Conservation (phyloP, 257 asterid species). For the Perilla frutescens region DNA sequence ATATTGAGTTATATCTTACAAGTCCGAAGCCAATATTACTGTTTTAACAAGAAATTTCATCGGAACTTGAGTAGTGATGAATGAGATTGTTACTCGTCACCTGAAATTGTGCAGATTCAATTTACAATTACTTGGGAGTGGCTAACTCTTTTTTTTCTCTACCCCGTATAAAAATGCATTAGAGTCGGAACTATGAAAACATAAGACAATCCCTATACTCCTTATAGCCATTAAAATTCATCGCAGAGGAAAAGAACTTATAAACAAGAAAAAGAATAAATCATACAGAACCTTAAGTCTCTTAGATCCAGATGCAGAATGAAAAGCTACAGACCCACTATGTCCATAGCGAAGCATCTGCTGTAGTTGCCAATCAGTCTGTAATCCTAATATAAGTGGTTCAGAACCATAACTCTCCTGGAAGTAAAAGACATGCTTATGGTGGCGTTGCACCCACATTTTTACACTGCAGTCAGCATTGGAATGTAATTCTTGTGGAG, state of each 20-base stretch:
- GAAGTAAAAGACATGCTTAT: conserved; percentile 51
- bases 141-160: neutral
- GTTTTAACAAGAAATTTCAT: neutral
- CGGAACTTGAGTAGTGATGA: neutral
- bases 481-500: conserved; percentile 48
- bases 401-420: conserved; percentile 48
- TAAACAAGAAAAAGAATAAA: conserved; percentile 14
- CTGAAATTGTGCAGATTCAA: neutral
- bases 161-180: neutral
- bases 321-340: conserved; percentile 48
- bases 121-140: neutral
- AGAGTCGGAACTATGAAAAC: neutral
- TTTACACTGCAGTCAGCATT: conserved; percentile 52
- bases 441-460: conserved; percentile 62
- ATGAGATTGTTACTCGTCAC: neutral
- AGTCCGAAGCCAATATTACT: neutral
- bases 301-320: conserved; percentile 43
- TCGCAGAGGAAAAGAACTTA: neutral
- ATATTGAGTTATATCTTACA: neutral
- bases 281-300: conserved; percentile 49
- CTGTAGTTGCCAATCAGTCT: conserved; percentile 67
- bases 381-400: conserved; percentile 51
- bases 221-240: neutral
- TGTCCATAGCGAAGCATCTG: conserved; percentile 63
- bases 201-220: neutral